Evolutionary conservation across 2,329 filamentous ascomycete genomes (phyloP), one percentile per base, ranked within the genome.

Genomic region (Aspergillus proliferans): DNA sequence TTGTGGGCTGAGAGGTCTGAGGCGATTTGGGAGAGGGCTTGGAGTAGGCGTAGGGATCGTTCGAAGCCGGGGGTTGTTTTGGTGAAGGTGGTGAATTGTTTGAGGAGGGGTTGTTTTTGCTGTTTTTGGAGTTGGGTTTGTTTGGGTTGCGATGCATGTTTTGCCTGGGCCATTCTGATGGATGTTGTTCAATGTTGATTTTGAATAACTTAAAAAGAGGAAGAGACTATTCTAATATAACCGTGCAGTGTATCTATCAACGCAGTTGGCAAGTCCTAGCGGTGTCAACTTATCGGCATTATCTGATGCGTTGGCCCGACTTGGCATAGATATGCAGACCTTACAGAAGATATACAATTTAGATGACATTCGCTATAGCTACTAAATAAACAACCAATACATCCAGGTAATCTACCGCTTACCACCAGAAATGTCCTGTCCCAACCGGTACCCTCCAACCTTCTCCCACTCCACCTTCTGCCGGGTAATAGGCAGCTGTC

Each of bases 401-500:
- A 39, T 15, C 18, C 8, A 22, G 38, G 18, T 9, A 30, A 12
- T 19, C 18, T 57, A 64, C 53, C 63, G 59, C 34, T 82, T 82
- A 47, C 83, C 83, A 45, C 85, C 85, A 15, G 85, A 84, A 68
- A 89, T 88, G 65, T 88, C 86, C 70, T 89, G 86, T 22, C 87
- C 87, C 58, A 95, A 76, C 52, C 89, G 80, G 75, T 98, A 98
- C 59, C 89, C 90, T 42, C 88, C 86, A 58, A 98, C 88, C 77
- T 95, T 96, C 71, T 98, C 92, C 93, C 93, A 98, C 73, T 98
- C 93, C 60, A 98, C 92, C 80, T 96, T 96, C 77, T 98, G 93
- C 65, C 93, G 84, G 53, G 93, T 98, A 52, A 98, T 90, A 0
- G 93, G 93, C 67, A 98, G 75, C 73, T 97, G 93, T 71, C 93